Conservation (phyloP, 1,139 yeast genomes). For the Hyphopichia burtonii region DNA sequence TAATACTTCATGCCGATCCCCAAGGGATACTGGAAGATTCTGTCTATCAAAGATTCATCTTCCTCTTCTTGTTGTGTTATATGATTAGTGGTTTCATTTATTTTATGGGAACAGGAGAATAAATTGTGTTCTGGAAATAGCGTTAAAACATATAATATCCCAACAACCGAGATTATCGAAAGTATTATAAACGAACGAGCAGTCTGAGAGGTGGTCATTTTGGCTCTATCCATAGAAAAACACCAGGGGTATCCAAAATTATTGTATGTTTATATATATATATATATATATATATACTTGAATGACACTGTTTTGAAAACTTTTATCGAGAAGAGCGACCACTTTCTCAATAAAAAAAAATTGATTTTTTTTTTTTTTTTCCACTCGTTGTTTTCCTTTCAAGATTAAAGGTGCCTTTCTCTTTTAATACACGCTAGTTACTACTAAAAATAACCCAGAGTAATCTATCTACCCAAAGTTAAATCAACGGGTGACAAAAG, state of each 20-base stretch:
- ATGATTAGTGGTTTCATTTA: not conserved
- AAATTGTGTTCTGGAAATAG: not conserved
- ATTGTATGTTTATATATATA: not conserved
- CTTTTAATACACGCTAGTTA: too few relatives aligned
- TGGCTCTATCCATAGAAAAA: too few relatives aligned
- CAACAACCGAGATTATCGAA: slow-evolving; percentile 1
- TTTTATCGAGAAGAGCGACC: not conserved
- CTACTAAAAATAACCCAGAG: too few relatives aligned
- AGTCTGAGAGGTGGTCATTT: not conserved
- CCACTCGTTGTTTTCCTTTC: too few relatives aligned
- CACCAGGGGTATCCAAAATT: too few relatives aligned
- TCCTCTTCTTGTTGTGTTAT: not conserved
- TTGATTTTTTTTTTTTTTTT: too few relatives aligned
- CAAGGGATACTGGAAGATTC: not conserved
- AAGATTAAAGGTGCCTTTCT: too few relatives aligned
- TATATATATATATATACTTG: not conserved
- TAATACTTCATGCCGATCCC: not conserved
- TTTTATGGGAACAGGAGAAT: not conserved
- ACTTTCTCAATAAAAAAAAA: not conserved
- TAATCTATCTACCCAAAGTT: too few relatives aligned
- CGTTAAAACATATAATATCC: slow-evolving; percentile 4
- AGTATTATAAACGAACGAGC: not conserved
- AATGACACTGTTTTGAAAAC: not conserved
- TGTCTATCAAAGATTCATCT: not conserved
- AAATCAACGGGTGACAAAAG: too few relatives aligned